phyloP scores from a whole-genome alignment of 371 early-diverging fungal species.

The Mortierella sp. region DNA sequence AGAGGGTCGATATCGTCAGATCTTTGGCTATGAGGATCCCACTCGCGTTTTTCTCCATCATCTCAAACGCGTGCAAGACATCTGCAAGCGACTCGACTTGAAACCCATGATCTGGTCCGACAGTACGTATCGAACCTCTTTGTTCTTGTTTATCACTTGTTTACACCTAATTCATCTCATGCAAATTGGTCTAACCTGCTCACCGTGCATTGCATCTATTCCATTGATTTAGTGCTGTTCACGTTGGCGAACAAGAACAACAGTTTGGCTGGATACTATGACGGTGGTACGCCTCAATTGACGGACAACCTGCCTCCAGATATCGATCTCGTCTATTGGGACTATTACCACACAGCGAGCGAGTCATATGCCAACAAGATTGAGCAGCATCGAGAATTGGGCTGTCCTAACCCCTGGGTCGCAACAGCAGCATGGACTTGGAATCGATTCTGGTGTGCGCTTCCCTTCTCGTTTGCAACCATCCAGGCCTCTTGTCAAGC shows the following conservation, averaged over 20 bases:
- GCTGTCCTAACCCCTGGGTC: slow-evolving; percentile 85
- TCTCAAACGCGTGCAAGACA: slow-evolving; percentile 76
- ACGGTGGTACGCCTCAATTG: slow-evolving; percentile 70
- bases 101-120: slow-evolving; percentile 93
- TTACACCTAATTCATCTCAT: neutral
- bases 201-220: neutral
- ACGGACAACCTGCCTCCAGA: slow-evolving; percentile 74
- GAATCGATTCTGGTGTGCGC: slow-evolving; percentile 87
- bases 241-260: slow-evolving; percentile 82
- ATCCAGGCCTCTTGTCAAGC: slow-evolving; percentile 82
- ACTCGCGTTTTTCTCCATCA: slow-evolving; percentile 84
- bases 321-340: slow-evolving; percentile 88
- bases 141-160: neutral
- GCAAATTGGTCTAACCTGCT: neutral
- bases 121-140: slow-evolving; percentile 64
- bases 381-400: slow-evolving; percentile 84
- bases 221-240: slow-evolving; percentile 67
- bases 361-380: slow-evolving; percentile 82
- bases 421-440: slow-evolving; percentile 87
- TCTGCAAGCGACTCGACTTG: slow-evolving; percentile 73
- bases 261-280: slow-evolving; percentile 85
- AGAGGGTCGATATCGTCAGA: slow-evolving; percentile 82
- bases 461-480: slow-evolving; percentile 85
- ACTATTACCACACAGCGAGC: slow-evolving; percentile 84
- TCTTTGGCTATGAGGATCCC: slow-evolving; percentile 83